Conservation (phyloP, 768 basidiomycete species). For the Coprinopsis marcescibilis region DNA sequence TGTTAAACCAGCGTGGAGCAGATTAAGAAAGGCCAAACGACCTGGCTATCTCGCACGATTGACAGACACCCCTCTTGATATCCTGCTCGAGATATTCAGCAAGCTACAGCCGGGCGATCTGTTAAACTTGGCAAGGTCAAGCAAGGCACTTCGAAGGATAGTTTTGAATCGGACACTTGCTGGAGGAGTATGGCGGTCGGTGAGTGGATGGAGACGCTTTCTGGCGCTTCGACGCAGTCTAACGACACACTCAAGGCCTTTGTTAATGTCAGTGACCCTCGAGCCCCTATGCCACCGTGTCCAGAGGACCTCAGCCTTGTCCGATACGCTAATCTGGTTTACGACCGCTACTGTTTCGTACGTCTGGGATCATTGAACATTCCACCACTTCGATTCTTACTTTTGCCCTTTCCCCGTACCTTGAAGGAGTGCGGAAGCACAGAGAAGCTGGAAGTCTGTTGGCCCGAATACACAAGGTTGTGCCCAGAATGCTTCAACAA, state of each 20-base stretch:
- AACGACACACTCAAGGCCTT: background rate
- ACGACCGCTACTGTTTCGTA: background rate
- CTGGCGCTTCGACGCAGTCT: background rate
- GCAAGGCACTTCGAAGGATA: conserved; percentile 27
- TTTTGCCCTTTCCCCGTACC: background rate
- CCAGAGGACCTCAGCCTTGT: background rate
- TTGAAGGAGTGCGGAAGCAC: too few species aligned
- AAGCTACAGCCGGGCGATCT: conserved; percentile 35
- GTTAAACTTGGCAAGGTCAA: conserved; percentile 33
- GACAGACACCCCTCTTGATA: conserved; percentile 29
- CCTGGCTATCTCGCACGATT: conserved; percentile 22
- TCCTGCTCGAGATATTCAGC: conserved; percentile 33
- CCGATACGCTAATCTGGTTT: background rate
- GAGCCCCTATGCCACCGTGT: background rate
- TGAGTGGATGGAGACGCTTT: conserved; percentile 6
- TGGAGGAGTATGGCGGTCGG: conserved; percentile 27
- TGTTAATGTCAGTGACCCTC: background rate
- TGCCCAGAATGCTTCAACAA: too few species aligned
- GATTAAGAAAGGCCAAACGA: too few species aligned
- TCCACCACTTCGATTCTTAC: background rate
- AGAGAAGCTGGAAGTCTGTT: too few species aligned
- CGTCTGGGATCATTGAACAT: too few species aligned
- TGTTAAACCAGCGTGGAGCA: too few species aligned
- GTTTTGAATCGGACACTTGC: conserved; percentile 21
- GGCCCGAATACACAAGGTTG: too few species aligned